phyloP scores from a whole-genome alignment of 176 grass and related monocot species.

The Oryza brachyantha region DNA sequence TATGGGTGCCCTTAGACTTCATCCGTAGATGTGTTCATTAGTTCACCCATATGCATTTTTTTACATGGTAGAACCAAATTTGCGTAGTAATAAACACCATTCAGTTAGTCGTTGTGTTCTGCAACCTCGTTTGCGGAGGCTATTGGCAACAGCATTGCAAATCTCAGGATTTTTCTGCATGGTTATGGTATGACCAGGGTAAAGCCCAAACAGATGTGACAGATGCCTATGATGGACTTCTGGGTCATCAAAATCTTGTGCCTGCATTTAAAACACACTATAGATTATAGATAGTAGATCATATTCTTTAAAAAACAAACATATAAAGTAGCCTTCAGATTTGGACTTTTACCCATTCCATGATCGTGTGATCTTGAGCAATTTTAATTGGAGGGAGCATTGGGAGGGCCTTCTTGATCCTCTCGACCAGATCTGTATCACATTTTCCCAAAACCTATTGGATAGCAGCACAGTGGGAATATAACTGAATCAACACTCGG shows the following conservation, averaged over 20 bases:
- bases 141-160: constrained; percentile 71
- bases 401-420: constrained; percentile 48
- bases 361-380: constrained; percentile 62
- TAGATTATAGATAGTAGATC: background rate
- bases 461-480: background rate
- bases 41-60: background rate
- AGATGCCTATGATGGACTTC: constrained; percentile 77
- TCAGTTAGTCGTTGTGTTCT: background rate
- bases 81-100: background rate
- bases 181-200: constrained; percentile 83
- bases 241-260: constrained; percentile 70
- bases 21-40: background rate
- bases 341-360: constrained; percentile 74
- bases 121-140: constrained; percentile 86
- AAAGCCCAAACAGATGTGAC: constrained; percentile 90
- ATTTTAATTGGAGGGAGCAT: constrained; percentile 57
- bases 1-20: background rate
- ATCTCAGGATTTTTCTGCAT: constrained; percentile 55
- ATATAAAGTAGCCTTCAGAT: background rate
- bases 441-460: constrained; percentile 60
- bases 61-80: no score
- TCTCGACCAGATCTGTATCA: constrained; percentile 53
- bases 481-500: background rate
- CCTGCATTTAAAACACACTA: constrained; percentile 41
- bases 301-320: background rate